A percentile compares a stretch with the other conserved stretches of the same genome.
phyloP scores from a whole-genome alignment of 2,329 filamentous ascomycete genomes.

The Arthrobotrys iridis region DNA sequence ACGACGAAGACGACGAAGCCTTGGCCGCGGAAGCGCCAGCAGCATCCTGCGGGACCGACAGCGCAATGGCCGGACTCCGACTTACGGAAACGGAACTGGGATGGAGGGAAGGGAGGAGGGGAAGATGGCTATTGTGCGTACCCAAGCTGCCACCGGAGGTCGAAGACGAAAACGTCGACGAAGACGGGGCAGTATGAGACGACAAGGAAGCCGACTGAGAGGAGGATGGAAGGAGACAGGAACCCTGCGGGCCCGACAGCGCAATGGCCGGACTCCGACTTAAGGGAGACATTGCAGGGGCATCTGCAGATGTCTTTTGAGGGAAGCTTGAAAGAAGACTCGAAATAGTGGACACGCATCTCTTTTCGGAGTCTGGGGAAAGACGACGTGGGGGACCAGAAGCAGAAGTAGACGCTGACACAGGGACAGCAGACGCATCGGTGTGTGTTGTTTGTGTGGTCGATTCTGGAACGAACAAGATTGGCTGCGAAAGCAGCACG shows the following conservation, averaged over 20 bases:
- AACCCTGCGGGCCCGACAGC: neutral
- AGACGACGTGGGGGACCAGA: neutral
- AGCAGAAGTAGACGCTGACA: too few relatives aligned
- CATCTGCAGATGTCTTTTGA: too few relatives aligned
- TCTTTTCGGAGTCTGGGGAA: neutral
- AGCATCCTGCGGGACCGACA: neutral
- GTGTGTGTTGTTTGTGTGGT: constrained; percentile 18
- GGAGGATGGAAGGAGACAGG: too few relatives aligned
- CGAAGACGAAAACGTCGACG: too few relatives aligned
- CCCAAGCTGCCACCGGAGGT: too few relatives aligned
- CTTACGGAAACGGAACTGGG: too few relatives aligned
- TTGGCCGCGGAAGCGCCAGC: neutral
- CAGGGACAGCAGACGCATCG: neutral
- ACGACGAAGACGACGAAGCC: neutral
- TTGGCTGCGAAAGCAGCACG: constrained; percentile 46
- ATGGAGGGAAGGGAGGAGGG: too few relatives aligned
- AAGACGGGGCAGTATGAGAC: too few relatives aligned
- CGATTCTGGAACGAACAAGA: constrained; percentile 45
- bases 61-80: constrained; percentile 3
- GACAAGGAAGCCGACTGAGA: too few relatives aligned
- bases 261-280: constrained; percentile 8
- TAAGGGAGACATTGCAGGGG: too few relatives aligned
- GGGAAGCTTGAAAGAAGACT: neutral
- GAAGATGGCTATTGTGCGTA: too few relatives aligned
- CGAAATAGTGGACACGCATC: neutral